Evolutionary conservation across 1,284 basidiomycete genomes (phyloP).

Genomic region (Trametes hirsuta): DNA sequence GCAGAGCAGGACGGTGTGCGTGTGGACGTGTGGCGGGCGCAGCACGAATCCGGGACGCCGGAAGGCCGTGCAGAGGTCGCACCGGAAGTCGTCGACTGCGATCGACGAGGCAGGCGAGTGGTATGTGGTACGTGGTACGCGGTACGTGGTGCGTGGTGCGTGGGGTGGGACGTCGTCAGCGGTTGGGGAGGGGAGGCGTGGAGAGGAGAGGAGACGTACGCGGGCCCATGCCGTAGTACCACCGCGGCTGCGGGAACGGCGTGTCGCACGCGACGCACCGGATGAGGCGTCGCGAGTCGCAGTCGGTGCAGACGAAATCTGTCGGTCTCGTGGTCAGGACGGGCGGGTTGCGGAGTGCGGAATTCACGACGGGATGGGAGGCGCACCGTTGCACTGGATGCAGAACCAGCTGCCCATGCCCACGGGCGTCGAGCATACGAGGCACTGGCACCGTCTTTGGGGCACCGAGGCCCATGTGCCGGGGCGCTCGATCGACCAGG

Average conservation of each 20-base stretch:
- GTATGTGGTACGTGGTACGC: neutral
- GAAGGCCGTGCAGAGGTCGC: neutral
- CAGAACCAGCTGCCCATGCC: neutral
- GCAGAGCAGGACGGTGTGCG: constrained; percentile 3
- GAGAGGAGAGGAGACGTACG: neutral
- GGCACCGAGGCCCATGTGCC: neutral
- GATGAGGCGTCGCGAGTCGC: neutral
- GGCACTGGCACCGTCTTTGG: neutral
- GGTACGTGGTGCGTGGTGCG: no score
- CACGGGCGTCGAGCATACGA: neutral
- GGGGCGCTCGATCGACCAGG: neutral
- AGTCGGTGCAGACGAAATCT: constrained; percentile 1
- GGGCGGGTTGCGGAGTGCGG: neutral
- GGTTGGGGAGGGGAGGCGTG: neutral
- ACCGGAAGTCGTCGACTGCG: constrained; percentile 4
- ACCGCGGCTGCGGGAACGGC: constrained; percentile 1
- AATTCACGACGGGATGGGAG: neutral
- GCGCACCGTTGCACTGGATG: neutral
- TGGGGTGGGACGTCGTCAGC: neutral
- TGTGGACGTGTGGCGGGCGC: neutral
- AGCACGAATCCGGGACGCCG: neutral
- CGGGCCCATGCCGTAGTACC: neutral
- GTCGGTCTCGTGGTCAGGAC: neutral
- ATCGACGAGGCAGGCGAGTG: neutral
- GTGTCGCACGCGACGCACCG: neutral